Percentiles rank a stretch among this genome's conserved stretches.
phyloP scores from a whole-genome alignment of 2,329 filamentous ascomycete species.

The Fusarium sp. region DNA sequence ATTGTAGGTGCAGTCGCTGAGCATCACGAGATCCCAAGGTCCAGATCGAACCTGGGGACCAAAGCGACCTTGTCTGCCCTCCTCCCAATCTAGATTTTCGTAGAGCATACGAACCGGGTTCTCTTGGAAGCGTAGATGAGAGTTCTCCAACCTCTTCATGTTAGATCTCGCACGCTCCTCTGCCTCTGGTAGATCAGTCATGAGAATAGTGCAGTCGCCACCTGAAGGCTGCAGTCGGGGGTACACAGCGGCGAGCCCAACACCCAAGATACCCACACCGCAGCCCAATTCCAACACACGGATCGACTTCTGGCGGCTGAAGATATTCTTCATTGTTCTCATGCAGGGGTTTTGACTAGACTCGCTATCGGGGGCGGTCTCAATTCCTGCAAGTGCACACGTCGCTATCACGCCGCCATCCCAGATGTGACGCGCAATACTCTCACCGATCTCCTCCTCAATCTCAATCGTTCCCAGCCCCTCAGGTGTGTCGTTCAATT shows the following conservation, averaged over 20 bases:
- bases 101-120: conserved; percentile 54
- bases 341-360: conserved; percentile 47
- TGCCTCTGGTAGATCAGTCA: conserved; percentile 68
- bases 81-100: conserved; percentile 69
- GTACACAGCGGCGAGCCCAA: conserved; percentile 58
- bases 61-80: conserved; percentile 59
- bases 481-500: conserved; percentile 40
- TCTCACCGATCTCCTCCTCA: conserved; percentile 69
- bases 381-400: conserved; percentile 49
- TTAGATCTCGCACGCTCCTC: conserved; percentile 62
- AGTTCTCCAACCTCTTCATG: conserved; percentile 51
- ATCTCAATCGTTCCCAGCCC: conserved; percentile 53
- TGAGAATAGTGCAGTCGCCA: conserved; percentile 53
- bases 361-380: conserved; percentile 43
- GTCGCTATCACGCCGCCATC: conserved; percentile 64
- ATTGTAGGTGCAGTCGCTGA: conserved; percentile 73
- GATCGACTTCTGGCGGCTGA: conserved; percentile 47
- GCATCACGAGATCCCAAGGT: conserved; percentile 64
- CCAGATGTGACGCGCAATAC: conserved; percentile 70
- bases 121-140: conserved; percentile 28
- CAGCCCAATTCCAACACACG: conserved; percentile 67
- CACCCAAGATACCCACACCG: conserved; percentile 67
- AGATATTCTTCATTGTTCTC: conserved; percentile 46
- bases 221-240: conserved; percentile 32
- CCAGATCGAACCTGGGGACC: conserved; percentile 54